Evolutionary conservation across 192 early-diverging fungal genomes (phyloP).

Genomic region (Geosiphon pyriformis): DNA sequence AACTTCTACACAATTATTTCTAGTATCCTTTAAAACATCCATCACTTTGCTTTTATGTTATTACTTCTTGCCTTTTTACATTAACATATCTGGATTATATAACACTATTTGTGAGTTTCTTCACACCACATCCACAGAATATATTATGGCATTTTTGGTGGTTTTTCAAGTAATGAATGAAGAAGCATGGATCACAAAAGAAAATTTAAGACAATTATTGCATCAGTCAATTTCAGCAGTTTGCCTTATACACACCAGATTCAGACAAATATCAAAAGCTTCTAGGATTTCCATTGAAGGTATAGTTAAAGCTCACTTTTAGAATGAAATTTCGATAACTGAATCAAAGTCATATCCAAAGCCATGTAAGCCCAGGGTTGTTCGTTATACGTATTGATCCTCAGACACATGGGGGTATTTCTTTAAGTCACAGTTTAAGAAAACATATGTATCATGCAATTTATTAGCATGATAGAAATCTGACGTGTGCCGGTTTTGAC

Average conservation of each 20-base stretch:
- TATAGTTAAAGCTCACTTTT: not conserved
- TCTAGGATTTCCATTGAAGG: constrained; percentile 12
- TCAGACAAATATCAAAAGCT: constrained; percentile 14
- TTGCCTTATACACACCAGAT: constrained; percentile 6
- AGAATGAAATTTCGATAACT: constrained; percentile 13
- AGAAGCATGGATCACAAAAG: constrained; percentile 3
- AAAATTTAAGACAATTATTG: constrained; percentile 17
- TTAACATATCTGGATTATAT: constrained; percentile 12
- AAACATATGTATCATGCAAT: constrained; percentile 11
- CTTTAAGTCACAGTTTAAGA: not conserved
- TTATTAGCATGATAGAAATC: constrained; percentile 10
- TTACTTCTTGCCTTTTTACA: too few relatives aligned
- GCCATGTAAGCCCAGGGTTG: constrained; percentile 17
- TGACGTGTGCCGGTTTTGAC: constrained; percentile 1
- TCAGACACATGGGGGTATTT: constrained; percentile 17
- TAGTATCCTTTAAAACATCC: too few relatives aligned
- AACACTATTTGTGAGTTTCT: constrained; percentile 11
- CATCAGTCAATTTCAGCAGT: constrained; percentile 12
- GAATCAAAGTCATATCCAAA: constrained; percentile 10
- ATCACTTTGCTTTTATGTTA: too few relatives aligned
- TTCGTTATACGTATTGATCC: constrained; percentile 2
- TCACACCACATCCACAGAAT: not conserved
- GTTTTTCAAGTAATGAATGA: constrained; percentile 16
- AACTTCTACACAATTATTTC: too few relatives aligned
- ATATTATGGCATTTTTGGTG: constrained; percentile 10